Base-by-base conservation (phyloP, 2,329 filamentous ascomycete species). In the Venturia asperata region DNA sequence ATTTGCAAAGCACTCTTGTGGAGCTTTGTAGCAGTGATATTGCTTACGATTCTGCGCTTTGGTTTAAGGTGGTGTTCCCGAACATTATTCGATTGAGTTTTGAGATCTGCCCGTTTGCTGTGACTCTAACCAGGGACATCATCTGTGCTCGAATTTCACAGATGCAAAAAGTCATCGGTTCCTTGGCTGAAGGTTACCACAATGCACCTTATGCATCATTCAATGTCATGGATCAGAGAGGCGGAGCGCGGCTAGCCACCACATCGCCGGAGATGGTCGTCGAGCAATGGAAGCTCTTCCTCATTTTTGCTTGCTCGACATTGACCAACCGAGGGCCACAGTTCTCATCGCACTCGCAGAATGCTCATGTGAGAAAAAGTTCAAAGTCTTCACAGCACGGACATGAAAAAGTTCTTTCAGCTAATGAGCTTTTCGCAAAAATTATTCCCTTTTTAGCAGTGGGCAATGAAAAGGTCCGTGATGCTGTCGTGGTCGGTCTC, bases 11-110 rank as follows among this genome's bases (percentile, higher is more conserved):
- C 68, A 93, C 91, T 2, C 79, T 99, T 21, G 89, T 97, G 42
- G 93, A 97, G 73, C 84, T 99, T 30, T 97, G 94, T 76, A 93
- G 91, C 70, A 97, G 94, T 76, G 94, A 97, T 70, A 87, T 94
- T 34, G 91, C 92, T 0, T 97, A 97, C 71, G 94, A 99, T 73
- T 88, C 91, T 2, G 96, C 92, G 0, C 79, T 99, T 15, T 99
- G 94, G 94, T 95, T 94, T 78, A 99, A 97, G 73, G 88, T 97
- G 21, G 88, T 97, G 21, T 99, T 99, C 71, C 95, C 94, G 3
- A 97, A 97, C 71, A 82, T 99, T 41, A 90, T 99, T 65, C 86
- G 91, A 13, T 88, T 96, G 69, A 91, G 92, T 66, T 95, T 91
- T 72, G 91, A 97, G 69, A 89, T 89, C 66, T 99, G 93, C 71